Percentiles rank a stretch among this genome's conserved stretches.
Evolutionary conservation across 495 filamentous ascomycete genomes (phyloP).

Genomic region (Xylaria palmicola): DNA sequence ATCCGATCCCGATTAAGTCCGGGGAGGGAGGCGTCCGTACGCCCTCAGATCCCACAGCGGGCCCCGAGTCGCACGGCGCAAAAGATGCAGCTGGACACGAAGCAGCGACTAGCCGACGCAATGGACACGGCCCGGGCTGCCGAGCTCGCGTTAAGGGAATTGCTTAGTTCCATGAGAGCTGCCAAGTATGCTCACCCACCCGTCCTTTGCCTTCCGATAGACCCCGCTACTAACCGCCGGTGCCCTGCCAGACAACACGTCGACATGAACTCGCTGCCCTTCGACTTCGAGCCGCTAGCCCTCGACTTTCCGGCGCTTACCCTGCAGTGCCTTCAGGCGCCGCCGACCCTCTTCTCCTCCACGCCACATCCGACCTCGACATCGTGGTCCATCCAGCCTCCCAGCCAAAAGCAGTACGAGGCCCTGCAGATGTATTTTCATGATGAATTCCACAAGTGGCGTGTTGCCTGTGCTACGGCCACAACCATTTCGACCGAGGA

Average conservation of each 20-base stretch:
- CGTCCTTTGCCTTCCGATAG: not conserved
- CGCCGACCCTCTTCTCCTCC: constrained; percentile 69
- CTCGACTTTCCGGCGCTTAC: constrained; percentile 81
- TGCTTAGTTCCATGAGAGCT: constrained; percentile 74
- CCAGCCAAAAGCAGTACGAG: constrained; percentile 67
- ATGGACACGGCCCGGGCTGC: constrained; percentile 72
- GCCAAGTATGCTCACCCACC: constrained; percentile 60
- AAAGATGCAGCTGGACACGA: constrained; percentile 58
- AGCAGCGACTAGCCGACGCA: constrained; percentile 58
- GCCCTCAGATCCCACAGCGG: constrained; percentile 28
- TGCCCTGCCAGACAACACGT: constrained; percentile 42
- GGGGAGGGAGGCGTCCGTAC: not conserved
- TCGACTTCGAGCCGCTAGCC: constrained; percentile 78
- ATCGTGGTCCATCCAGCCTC: constrained; percentile 74
- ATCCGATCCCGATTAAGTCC: constrained; percentile 7
- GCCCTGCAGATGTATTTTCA: constrained; percentile 64
- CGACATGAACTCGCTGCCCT: constrained; percentile 53
- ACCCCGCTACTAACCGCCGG: constrained; percentile 16
- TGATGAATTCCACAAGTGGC: constrained; percentile 65
- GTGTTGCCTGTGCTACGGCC: constrained; percentile 40
- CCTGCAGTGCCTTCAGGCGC: constrained; percentile 74
- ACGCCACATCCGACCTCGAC: constrained; percentile 66
- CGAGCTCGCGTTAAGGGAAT: constrained; percentile 80
- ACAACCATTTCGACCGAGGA: constrained; percentile 43
- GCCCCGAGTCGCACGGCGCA: constrained; percentile 44